phyloP scores from a whole-genome alignment of 192 early-diverging fungal species.

The Backusella parvicylindrica region DNA sequence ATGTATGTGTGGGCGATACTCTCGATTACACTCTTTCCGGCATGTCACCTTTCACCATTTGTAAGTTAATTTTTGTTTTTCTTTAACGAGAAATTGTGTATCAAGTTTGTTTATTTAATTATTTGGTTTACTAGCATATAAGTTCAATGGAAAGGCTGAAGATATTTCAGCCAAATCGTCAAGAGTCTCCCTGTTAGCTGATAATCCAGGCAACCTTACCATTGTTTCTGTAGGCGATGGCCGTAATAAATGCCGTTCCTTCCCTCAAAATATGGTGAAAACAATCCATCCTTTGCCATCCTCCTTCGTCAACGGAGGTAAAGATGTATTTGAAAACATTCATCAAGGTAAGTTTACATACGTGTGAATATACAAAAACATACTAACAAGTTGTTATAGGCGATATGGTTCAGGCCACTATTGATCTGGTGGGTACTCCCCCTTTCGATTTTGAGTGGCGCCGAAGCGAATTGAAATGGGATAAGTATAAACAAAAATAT shows the following conservation, averaged over 20 bases:
- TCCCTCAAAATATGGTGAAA: slow-evolving; percentile 31
- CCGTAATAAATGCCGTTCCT: slow-evolving; percentile 38
- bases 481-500: slow-evolving; percentile 26
- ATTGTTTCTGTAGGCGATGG: slow-evolving; percentile 42
- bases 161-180: slow-evolving; percentile 19
- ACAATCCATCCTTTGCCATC: slow-evolving; percentile 38
- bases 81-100: neutral
- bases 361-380: neutral
- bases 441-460: slow-evolving; percentile 47
- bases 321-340: slow-evolving; percentile 44
- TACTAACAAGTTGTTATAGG: too few species aligned
- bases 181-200: slow-evolving; percentile 31
- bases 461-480: slow-evolving; percentile 36
- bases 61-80: slow-evolving; percentile 24
- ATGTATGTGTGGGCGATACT: slow-evolving; percentile 45
- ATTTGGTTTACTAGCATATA: slow-evolving; percentile 22
- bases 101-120: neutral
- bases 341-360: slow-evolving; percentile 26
- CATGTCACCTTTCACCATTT: slow-evolving; percentile 26
- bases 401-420: slow-evolving; percentile 36
- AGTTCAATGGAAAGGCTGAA: slow-evolving; percentile 29
- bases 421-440: slow-evolving; percentile 40
- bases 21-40: slow-evolving; percentile 31
- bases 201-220: slow-evolving; percentile 47
- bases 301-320: slow-evolving; percentile 37